These are phyloP conservation scores for Salix caprea DNA, from an alignment of 345 rosid species.

Conservation along the genomic window DNA sequence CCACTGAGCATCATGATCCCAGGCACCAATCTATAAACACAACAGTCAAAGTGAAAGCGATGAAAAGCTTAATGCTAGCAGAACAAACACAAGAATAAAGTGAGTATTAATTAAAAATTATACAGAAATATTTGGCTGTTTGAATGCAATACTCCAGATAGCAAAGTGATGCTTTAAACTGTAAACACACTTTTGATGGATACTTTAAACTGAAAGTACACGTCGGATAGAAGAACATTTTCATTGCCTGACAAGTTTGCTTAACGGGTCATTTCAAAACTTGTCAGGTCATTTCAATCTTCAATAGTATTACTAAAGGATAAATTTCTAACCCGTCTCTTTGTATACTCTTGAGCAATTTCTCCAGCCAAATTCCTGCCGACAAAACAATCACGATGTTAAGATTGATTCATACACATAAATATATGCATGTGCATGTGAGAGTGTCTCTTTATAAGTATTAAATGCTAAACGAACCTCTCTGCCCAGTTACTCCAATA, in stretches of 20 bases:
- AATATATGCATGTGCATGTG: neutral
- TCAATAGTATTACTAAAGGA: neutral
- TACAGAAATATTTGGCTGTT: neutral
- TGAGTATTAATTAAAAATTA: neutral
- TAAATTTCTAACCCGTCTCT: conserved; percentile 56
- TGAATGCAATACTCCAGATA: neutral
- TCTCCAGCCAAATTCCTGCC: conserved; percentile 88
- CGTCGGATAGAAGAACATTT: neutral
- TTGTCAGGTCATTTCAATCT: neutral
- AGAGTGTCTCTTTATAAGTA: neutral
- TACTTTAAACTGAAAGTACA: neutral
- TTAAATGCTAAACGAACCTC: neutral
- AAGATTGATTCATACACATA: neutral
- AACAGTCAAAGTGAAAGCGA: neutral
- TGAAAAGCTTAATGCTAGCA: neutral
- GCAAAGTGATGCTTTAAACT: neutral
- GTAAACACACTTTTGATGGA: neutral
- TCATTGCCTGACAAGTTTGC: neutral
- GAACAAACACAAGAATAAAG: neutral
- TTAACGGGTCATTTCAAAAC: too few relatives aligned
- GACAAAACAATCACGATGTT: neutral
- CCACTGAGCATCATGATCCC: neutral
- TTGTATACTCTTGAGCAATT: conserved; percentile 67
- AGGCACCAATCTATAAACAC: neutral
- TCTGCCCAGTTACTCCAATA: neutral